Conservation (phyloP, 768 basidiomycete genomes). For the Russula sp. region DNA sequence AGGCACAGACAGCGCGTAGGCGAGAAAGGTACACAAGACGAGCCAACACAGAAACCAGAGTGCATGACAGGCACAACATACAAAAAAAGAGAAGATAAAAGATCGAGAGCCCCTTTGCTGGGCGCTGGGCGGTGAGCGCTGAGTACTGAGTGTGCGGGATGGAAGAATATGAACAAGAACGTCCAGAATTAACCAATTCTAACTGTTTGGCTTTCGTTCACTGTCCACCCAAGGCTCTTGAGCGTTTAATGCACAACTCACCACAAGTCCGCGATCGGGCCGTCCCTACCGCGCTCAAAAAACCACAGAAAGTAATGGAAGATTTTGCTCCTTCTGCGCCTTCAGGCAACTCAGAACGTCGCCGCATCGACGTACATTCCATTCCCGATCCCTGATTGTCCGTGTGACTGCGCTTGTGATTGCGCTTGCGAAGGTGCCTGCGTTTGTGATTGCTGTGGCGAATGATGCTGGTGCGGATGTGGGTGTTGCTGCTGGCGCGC, state of each 20-base stretch:
- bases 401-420: not conserved
- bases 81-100: not conserved
- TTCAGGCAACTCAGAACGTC: conserved; percentile 5
- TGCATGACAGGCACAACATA: not conserved
- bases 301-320: not conserved
- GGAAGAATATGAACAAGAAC: not conserved
- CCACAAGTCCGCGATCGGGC: too few species aligned
- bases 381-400: not conserved
- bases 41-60: not conserved
- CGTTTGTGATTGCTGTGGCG: not conserved
- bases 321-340: not conserved
- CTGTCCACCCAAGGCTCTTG: not conserved
- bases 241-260: not conserved
- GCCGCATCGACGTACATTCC: conserved; percentile 17
- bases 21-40: not conserved
- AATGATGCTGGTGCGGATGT: conserved; percentile 1
- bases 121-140: not conserved
- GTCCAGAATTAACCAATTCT: not conserved
- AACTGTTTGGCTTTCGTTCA: too few species aligned
- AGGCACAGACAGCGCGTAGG: not conserved
- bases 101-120: not conserved
- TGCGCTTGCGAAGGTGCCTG: not conserved
- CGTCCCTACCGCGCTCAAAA: not conserved
- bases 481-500: conserved; percentile 23
- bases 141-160: not conserved